Conservation (phyloP, 306 rosid species). For the Citrullus mucosospermus region DNA sequence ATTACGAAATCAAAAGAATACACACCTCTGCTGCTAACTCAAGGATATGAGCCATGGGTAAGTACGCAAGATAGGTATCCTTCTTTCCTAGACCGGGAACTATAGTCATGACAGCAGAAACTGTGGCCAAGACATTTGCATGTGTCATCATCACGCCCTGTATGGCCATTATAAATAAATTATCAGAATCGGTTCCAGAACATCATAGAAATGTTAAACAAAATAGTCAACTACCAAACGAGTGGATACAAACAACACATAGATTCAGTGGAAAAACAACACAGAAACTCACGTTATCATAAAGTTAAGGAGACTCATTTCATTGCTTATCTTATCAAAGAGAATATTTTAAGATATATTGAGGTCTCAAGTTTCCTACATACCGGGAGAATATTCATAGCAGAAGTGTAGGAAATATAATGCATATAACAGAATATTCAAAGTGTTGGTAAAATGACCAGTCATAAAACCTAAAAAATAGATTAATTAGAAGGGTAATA, state of each 20-base stretch:
- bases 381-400: neutral
- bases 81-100: slow-evolving; percentile 65
- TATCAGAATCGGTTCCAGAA: neutral
- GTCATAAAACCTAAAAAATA: neutral
- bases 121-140: slow-evolving; percentile 75
- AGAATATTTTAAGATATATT: neutral
- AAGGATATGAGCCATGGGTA: slow-evolving; percentile 97
- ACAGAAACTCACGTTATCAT: neutral
- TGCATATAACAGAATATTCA: neutral
- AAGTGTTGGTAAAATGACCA: neutral
- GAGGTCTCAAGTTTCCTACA: neutral
- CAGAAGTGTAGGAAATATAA: neutral
- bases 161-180: neutral
- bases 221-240: neutral
- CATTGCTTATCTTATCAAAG: neutral
- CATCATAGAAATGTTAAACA: neutral
- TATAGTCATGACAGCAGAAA: slow-evolving; percentile 72
- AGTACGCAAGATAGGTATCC: slow-evolving; percentile 78
- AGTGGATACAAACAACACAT: neutral
- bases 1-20: slow-evolving; percentile 8
- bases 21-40: slow-evolving; percentile 92
- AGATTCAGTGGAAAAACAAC: neutral
- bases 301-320: neutral
- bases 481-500: neutral
- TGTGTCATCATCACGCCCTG: slow-evolving; percentile 99